Evolutionary conservation across 441 rosid genomes (phyloP), one percentile per base, ranked within the genome.

Genomic region (Aquilaria agallochum): DNA sequence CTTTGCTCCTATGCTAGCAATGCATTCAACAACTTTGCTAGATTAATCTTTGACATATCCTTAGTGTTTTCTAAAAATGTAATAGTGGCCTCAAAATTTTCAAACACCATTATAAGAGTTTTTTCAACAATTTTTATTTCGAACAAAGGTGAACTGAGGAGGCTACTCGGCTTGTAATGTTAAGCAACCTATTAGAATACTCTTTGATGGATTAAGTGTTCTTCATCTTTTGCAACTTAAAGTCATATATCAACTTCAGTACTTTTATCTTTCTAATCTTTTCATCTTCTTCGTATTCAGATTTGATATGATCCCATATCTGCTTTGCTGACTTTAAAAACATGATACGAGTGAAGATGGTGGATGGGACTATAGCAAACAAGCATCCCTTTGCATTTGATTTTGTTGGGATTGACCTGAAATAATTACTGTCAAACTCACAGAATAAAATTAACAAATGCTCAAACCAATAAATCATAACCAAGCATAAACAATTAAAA

Each of bases 311-410:
- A 34, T 34, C 8, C 60, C 58, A 62, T 1, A 62, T 45, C 14
- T 11, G 1, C 31, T 14, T 59, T 20, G 20, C 20, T 20, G 20
- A 20, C 20, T 20, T 20, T 20, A 20, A 20, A 20, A 20, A 20
- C 20, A 55, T 64, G 5, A 64, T 64, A 2, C 54, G 10, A 7
- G 40, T 56, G 49, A 65, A 65, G 5, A 56, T 56, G 2, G 14
- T 14, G 12, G 9, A 20, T 31, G 68, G 33, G 32, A 56, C 34
- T 5, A n/a, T n/a, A 46, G 13, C 53, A 55, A 64, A 64, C 32
- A 55, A 32, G 13, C 44, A 44, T 0, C 40, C 14, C 4, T 48
- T 65, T 31, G 62, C 54, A 36, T 65, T 65, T 1, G 31, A 27
- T 31, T 55, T 63, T 36, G 12, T 42, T 13, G 36, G 20, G 20